Conservation (phyloP, 2,329 filamentous ascomycete genomes). For the Coniella vitis region DNA sequence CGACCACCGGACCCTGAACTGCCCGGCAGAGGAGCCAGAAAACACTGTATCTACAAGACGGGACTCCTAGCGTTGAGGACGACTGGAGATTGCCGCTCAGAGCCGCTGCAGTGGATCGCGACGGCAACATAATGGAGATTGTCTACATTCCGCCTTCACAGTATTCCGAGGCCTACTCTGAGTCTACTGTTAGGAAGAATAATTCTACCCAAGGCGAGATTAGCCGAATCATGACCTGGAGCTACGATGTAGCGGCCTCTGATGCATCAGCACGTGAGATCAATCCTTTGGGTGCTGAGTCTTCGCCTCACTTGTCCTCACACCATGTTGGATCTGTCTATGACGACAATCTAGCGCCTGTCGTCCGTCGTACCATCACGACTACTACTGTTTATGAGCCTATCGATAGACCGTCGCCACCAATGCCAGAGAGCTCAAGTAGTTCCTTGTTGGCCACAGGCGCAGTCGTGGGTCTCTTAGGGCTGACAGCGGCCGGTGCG, state of each 20-base stretch:
- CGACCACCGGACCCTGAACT: constrained; percentile 15
- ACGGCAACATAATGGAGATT: constrained; percentile 79
- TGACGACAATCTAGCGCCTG: constrained; percentile 21
- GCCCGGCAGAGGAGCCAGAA: constrained; percentile 18
- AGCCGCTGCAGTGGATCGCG: constrained; percentile 52
- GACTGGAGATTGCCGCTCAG: constrained; percentile 2
- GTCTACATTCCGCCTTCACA: constrained; percentile 45
- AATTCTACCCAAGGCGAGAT: constrained; percentile 33
- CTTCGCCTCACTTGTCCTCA: constrained; percentile 4
- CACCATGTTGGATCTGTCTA: constrained; percentile 17
- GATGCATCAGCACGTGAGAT: constrained; percentile 19
- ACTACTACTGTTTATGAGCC: constrained; percentile 23
- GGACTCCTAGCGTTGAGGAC: neutral
- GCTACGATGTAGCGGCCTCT: constrained; percentile 34
- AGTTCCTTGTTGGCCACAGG: constrained; percentile 44
- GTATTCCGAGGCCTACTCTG: constrained; percentile 29
- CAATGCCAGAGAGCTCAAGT: constrained; percentile 30
- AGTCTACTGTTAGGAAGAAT: constrained; percentile 28
- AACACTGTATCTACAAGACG: neutral
- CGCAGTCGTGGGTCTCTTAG: constrained; percentile 64
- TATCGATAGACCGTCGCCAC: constrained; percentile 11
- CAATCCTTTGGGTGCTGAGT: constrained; percentile 18
- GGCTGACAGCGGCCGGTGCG: constrained; percentile 62
- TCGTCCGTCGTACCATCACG: constrained; percentile 29
- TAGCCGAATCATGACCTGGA: constrained; percentile 43